Conservation (phyloP, 495 filamentous ascomycete species). For the Cladorrhinum samala region DNA sequence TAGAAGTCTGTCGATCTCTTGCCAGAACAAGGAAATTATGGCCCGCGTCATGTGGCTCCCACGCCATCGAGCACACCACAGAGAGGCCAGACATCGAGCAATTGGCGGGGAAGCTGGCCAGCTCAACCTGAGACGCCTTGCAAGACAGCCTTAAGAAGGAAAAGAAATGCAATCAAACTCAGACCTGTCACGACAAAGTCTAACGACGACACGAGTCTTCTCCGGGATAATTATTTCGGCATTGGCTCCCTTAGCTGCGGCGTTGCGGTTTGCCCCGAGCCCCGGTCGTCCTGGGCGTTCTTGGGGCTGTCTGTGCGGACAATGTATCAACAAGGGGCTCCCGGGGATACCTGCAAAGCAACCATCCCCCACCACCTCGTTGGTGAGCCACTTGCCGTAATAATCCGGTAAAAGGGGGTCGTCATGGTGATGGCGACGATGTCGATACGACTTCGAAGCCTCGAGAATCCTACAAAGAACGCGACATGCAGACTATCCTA, state of each 20-base stretch:
- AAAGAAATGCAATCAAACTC: slow-evolving; percentile 8
- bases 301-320: not conserved
- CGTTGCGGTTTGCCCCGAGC: too few relatives aligned
- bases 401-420: not conserved
- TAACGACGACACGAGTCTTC: not conserved
- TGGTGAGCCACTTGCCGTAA: too few relatives aligned
- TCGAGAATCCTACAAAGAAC: not conserved
- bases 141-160: not conserved
- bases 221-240: not conserved
- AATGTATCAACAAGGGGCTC: not conserved
- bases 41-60: slow-evolving; percentile 13
- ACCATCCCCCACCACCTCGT: not conserved
- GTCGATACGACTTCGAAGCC: not conserved
- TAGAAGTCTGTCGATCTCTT: slow-evolving; percentile 9
- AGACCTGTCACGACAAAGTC: not conserved
- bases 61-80: slow-evolving; percentile 9
- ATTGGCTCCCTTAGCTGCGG: too few relatives aligned
- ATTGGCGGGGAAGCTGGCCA: not conserved
- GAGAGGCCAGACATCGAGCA: not conserved
- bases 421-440: not conserved
- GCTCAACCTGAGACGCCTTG: not conserved
- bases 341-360: not conserved
- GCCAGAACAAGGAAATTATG: not conserved
- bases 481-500: not conserved
- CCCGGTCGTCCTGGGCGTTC: too few relatives aligned